Evolutionary conservation across 1,284 basidiomycete species (phyloP).

Genomic region (Prillingera fragicola): DNA sequence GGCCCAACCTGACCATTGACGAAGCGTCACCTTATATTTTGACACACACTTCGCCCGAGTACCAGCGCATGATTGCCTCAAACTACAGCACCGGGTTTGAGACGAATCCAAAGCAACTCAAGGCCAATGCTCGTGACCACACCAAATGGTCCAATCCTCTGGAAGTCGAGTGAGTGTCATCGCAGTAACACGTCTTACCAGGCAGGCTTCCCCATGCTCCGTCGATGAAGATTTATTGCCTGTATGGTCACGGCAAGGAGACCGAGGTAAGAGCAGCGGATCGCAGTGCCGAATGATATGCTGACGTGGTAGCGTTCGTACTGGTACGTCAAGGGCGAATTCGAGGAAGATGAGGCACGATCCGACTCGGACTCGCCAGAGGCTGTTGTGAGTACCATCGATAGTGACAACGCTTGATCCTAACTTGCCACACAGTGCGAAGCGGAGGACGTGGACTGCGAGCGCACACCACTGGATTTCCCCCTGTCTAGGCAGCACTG

Average conservation of each 20-base stretch:
- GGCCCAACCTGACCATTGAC: conserved; percentile 71
- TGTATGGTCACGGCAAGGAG: conserved; percentile 94
- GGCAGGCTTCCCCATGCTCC: conserved; percentile 81
- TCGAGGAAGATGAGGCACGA: conserved; percentile 60
- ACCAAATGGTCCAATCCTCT: conserved; percentile 30
- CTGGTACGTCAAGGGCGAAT: conserved; percentile 65
- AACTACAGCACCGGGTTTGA: conserved; percentile 97
- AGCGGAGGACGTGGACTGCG: conserved; percentile 46
- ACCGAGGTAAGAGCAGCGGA: conserved; percentile 64
- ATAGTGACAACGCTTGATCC: not conserved
- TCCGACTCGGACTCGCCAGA: conserved; percentile 51
- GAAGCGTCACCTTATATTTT: conserved; percentile 75
- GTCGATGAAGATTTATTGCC: conserved; percentile 86
- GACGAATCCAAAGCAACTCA: conserved; percentile 61
- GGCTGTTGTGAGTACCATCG: conserved; percentile 26
- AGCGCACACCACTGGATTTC: conserved; percentile 55
- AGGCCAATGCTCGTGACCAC: conserved; percentile 63
- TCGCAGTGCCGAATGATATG: not conserved
- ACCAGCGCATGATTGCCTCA: conserved; percentile 79
- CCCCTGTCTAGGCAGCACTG: conserved; percentile 61
- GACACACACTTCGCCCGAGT: conserved; percentile 73
- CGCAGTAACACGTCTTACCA: too few relatives aligned
- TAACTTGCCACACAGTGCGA: conserved; percentile 51
- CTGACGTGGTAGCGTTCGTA: conserved; percentile 44
- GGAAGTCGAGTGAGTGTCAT: conserved; percentile 24